Percentiles rank a stretch among this genome's conserved stretches.
These are phyloP conservation scores for Epichloe hybrida DNA, from an alignment of 2,329 filamentous ascomycete genomes.

Conservation along the genomic window DNA sequence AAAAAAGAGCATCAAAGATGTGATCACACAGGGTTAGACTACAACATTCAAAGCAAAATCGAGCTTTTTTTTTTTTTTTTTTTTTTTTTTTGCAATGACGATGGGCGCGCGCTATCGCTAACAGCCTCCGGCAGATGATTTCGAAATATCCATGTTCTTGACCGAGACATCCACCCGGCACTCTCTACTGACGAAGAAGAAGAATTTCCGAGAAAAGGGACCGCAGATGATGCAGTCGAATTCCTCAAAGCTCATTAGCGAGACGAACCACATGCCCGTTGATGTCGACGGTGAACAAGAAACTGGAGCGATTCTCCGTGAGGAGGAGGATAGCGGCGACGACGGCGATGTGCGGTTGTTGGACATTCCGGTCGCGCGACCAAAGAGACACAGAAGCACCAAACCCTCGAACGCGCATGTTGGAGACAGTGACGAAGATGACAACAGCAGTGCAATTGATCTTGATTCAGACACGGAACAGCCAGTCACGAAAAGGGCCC, in stretches of 20 bases:
- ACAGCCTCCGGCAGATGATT: conserved; percentile 54
- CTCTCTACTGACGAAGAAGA: conserved; percentile 74
- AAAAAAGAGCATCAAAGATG: conserved; percentile 76
- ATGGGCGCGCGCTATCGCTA: not conserved
- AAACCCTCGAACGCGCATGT: conserved; percentile 16
- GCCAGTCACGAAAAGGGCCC: conserved; percentile 32
- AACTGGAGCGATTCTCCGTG: conserved; percentile 20
- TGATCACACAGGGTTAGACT: conserved; percentile 58
- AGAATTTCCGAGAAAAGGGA: conserved; percentile 52
- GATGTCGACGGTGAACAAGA: conserved; percentile 22
- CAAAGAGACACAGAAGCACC: conserved; percentile 18
- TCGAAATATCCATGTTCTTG: conserved; percentile 88
- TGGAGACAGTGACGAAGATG: conserved; percentile 18
- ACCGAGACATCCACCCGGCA: conserved; percentile 77
- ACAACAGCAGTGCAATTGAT: conserved; percentile 21
- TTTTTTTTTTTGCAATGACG: not conserved
- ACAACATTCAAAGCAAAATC: not conserved
- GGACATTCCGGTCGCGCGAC: conserved; percentile 20
- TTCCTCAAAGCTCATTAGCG: conserved; percentile 46
- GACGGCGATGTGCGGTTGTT: conserved; percentile 15
- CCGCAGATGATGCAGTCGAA: conserved; percentile 45
- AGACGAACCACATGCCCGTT: conserved; percentile 39
- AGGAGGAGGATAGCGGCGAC: conserved; percentile 41
- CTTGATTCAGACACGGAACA: conserved; percentile 26
- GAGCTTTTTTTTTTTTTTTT: not conserved